Evolutionary conservation across 768 basidiomycete genomes (phyloP), one percentile per base, ranked within the genome.

Genomic region (Pleurotus tuber-regium): DNA sequence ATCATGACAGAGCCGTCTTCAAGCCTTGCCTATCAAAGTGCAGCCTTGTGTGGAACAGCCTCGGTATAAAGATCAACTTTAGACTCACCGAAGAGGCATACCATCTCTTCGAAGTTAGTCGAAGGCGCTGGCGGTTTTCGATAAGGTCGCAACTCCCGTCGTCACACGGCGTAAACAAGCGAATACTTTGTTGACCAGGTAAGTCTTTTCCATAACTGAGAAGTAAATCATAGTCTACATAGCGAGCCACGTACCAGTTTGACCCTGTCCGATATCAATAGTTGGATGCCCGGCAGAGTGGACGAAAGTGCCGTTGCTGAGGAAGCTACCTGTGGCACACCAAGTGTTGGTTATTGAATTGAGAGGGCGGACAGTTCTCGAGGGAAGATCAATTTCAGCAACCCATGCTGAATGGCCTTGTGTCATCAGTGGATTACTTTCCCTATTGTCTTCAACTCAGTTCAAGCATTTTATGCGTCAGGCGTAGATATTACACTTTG

Each of bases 331-430:
- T 21, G 70, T 70, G 1, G 70, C 75, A 57, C 74, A 76, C 59
- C 71, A 76, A n/a, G 65, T 66, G 52, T 76, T 68, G 18, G 69
- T 66, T 4, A 67, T 44, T 14, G 70, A 57, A 38, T 66, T 58
- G 7, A 73, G 51, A 2, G 72, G 62, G 8, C 68, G 66, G 0
- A 67, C 63, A 4, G 61, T 66, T 29, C 73, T 69, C 1, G 73
- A 73, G 51, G 68, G 63, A 11, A 77, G 55, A 52, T 76, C 66
- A 57, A 74, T 69, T 10, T 77, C 61, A 6, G 71, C 72, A 29
- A 69, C 73, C 76, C 76, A 77, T 4, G 76, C 76, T n/a, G 72
- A 60, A 54, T 75, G 74, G 1, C 69, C 70, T 39, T 75, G 63
- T 48, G 75, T 61, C 19, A 59, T 62, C 1, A 76, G 60, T 9